Evolutionary conservation across 1,139 yeast species (phyloP).

Genomic region (Sugiyamaella sp.): DNA sequence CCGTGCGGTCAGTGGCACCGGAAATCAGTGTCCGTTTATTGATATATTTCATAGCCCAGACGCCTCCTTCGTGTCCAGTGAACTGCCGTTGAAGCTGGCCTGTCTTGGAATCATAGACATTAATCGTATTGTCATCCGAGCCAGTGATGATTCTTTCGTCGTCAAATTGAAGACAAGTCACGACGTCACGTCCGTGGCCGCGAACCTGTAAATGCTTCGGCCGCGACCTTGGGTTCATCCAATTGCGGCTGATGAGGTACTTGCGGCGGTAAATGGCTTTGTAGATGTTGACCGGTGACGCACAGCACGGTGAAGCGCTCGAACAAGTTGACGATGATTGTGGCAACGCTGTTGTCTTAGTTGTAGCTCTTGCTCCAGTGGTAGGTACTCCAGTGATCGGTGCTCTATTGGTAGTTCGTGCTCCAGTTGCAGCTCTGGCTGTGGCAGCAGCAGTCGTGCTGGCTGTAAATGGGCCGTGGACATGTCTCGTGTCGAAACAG

Average conservation of each 20-base stretch:
- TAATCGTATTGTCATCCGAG: conserved; percentile 82
- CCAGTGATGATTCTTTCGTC: conserved; percentile 91
- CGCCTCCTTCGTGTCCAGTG: conserved; percentile 95
- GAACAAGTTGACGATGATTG: neutral
- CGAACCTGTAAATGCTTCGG: conserved; percentile 73
- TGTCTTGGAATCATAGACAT: conserved; percentile 75
- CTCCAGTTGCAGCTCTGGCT: neutral
- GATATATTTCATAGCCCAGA: conserved; percentile 93
- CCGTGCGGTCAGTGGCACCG: conserved; percentile 91
- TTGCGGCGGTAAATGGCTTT: conserved; percentile 70
- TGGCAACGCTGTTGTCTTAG: neutral
- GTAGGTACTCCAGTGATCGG: too few species aligned
- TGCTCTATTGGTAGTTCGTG: too few species aligned
- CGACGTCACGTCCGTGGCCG: conserved; percentile 80
- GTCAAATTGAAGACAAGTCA: conserved; percentile 93
- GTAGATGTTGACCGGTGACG: conserved; percentile 41
- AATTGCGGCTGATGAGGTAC: conserved; percentile 64
- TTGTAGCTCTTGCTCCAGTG: neutral
- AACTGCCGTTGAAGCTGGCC: conserved; percentile 59
- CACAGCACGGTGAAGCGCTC: neutral
- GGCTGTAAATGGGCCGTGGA: neutral
- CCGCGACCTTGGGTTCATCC: conserved; percentile 76
- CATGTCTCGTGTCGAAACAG: neutral
- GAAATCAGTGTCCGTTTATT: conserved; percentile 73
- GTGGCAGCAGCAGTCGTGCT: conserved; percentile 3